Evolutionary conservation across 768 basidiomycete species (phyloP).

Genomic region (Phylloporus sp.): DNA sequence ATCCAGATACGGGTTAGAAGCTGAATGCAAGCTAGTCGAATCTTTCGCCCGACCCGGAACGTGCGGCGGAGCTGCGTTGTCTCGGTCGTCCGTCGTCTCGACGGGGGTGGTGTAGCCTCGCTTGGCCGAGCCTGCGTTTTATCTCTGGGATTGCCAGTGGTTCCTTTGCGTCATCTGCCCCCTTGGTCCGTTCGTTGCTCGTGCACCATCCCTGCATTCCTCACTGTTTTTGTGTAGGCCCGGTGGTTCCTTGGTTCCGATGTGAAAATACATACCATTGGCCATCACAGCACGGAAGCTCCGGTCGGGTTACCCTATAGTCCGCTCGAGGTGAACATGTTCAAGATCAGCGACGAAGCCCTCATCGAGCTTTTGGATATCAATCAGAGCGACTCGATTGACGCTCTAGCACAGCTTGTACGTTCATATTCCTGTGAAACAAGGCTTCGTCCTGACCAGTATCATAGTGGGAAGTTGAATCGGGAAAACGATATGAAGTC

Average conservation of each 20-base stretch:
- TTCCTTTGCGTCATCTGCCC: constrained; percentile 8
- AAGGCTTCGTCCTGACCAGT: not conserved
- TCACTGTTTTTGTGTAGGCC: not conserved
- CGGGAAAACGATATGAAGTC: constrained; percentile 11
- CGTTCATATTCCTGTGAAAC: not conserved
- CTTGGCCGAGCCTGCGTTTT: constrained; percentile 12
- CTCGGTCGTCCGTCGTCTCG: constrained; percentile 10
- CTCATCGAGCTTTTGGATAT: constrained; percentile 18
- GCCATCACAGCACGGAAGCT: constrained; percentile 2
- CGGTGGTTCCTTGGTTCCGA: constrained; percentile 11
- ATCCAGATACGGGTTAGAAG: not conserved
- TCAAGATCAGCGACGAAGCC: not conserved
- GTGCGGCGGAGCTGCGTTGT: constrained; percentile 8
- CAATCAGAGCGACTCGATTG: not conserved
- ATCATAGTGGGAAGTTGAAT: constrained; percentile 15
- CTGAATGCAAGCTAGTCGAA: not conserved
- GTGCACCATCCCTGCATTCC: not conserved
- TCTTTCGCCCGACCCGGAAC: not conserved
- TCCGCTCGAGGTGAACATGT: constrained; percentile 6
- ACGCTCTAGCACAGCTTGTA: not conserved
- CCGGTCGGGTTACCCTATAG: constrained; percentile 3
- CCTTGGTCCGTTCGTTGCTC: constrained; percentile 4
- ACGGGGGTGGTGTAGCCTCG: constrained; percentile 11
- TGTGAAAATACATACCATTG: not conserved
- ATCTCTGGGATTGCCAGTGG: constrained; percentile 6